Percentiles rank a stretch among this genome's conserved stretches.
Evolutionary conservation across 1,284 basidiomycete species (phyloP).

Genomic region (Malassezia restricta): DNA sequence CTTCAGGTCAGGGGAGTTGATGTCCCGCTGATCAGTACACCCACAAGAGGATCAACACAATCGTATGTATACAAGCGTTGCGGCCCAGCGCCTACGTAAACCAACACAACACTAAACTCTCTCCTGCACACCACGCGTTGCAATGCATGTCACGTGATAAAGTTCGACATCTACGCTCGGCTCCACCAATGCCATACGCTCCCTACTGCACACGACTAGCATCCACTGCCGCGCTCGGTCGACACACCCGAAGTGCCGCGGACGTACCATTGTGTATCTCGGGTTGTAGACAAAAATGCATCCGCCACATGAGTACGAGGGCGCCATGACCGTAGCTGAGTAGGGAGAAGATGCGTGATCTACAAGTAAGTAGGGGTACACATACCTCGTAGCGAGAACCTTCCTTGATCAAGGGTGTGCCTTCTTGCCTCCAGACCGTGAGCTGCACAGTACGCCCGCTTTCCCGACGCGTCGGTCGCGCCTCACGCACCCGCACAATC

Average conservation of each 20-base stretch:
- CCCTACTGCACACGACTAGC: too few relatives aligned
- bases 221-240: too few relatives aligned
- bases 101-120: conserved; percentile 17
- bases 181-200: background rate
- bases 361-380: too few relatives aligned
- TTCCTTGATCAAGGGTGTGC: conserved; percentile 1
- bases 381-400: conserved; percentile 2
- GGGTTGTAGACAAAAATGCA: conserved; percentile 10
- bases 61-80: background rate
- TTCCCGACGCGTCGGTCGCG: conserved; percentile 32
- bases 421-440: conserved; percentile 21
- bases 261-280: background rate
- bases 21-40: background rate
- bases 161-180: too few relatives aligned
- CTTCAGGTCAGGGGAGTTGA: background rate
- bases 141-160: conserved; percentile 11
- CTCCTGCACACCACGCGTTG: conserved; percentile 6
- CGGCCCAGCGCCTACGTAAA: background rate
- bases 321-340: conserved; percentile 6
- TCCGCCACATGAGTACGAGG: conserved; percentile 3
- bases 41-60: background rate
- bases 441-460: conserved; percentile 23
- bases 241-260: too few relatives aligned
- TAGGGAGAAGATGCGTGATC: conserved; percentile 7
- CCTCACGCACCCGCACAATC: conserved; percentile 64